Conservation (phyloP, 371 early-diverging fungal genomes). For the Basidiobolus meristosporus region DNA sequence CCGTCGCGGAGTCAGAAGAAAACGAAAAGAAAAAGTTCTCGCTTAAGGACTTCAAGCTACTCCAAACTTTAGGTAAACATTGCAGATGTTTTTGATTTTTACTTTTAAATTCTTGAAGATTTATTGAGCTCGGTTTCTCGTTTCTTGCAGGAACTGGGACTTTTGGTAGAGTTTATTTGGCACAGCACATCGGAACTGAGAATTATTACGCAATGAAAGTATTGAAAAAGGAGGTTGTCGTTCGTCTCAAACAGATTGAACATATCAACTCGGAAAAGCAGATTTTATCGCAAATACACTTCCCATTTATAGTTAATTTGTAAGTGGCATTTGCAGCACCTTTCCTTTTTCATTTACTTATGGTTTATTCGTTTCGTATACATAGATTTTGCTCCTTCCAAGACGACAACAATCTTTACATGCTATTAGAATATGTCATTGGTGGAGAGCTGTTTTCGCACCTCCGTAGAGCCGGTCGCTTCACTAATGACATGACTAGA, state of each 20-base stretch:
- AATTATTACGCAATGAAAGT: slow-evolving; percentile 90
- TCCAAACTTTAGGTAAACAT: slow-evolving; percentile 3
- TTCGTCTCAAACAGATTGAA: slow-evolving; percentile 86
- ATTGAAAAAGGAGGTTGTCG: slow-evolving; percentile 78
- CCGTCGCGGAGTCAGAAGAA: too few species aligned
- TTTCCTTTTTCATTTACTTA: neutral
- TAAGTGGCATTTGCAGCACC: slow-evolving; percentile 15
- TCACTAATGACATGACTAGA: slow-evolving; percentile 71
- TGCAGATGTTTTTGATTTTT: too few species aligned
- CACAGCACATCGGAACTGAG: slow-evolving; percentile 23
- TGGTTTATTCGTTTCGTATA: neutral
- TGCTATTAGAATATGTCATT: slow-evolving; percentile 93
- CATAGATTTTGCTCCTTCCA: slow-evolving; percentile 51
- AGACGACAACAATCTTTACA: slow-evolving; percentile 69
- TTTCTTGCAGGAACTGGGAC: slow-evolving; percentile 94
- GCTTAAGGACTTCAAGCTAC: neutral
- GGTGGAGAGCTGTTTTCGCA: slow-evolving; percentile 95
- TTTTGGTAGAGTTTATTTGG: slow-evolving; percentile 77
- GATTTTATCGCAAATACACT: slow-evolving; percentile 69
- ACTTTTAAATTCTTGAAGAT: too few species aligned
- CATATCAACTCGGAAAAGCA: slow-evolving; percentile 91
- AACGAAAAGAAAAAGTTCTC: neutral
- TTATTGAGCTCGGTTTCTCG: too few species aligned
- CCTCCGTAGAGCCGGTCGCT: slow-evolving; percentile 73
- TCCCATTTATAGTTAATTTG: slow-evolving; percentile 90